phyloP scores from a whole-genome alignment of 2,329 filamentous ascomycete genomes.

The Fonsecaea erecta region DNA sequence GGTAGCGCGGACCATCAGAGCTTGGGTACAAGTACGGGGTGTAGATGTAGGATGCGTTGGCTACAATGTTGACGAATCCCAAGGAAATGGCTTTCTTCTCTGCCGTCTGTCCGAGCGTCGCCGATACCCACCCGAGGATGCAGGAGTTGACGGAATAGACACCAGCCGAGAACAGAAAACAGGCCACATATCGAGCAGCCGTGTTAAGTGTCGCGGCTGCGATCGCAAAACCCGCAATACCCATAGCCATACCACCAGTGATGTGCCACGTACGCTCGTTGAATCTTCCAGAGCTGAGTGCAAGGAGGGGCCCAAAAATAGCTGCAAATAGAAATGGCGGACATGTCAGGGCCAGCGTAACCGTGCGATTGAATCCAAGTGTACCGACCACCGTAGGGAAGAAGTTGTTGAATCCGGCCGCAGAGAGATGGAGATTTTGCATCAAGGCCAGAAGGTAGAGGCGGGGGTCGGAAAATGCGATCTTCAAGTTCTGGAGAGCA shows the following conservation, averaged over 20 bases:
- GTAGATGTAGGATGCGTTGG: conserved; percentile 73
- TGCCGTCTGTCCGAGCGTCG: conserved; percentile 62
- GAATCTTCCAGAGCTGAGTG: conserved; percentile 40
- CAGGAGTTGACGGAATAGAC: conserved; percentile 46
- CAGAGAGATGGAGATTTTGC: conserved; percentile 53
- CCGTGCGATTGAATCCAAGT: conserved; percentile 54
- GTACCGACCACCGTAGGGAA: conserved; percentile 54
- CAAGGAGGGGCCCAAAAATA: conserved; percentile 18
- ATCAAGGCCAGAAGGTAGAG: conserved; percentile 52
- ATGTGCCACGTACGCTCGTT: conserved; percentile 72
- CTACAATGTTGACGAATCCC: conserved; percentile 59
- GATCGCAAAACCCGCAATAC: conserved; percentile 49
- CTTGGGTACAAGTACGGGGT: conserved; percentile 68
- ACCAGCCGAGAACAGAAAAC: conserved; percentile 41
- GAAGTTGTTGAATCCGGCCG: conserved; percentile 52
- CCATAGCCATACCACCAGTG: conserved; percentile 63
- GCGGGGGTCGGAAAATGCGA: conserved; percentile 40
- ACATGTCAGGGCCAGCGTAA: conserved; percentile 57
- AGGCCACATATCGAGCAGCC: conserved; percentile 40
- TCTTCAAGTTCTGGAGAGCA: conserved; percentile 6
- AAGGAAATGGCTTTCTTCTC: conserved; percentile 52
- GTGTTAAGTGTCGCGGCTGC: conserved; percentile 53
- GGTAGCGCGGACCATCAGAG: conserved; percentile 45
- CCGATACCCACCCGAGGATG: conserved; percentile 50
- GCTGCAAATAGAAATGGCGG: conserved; percentile 42